Percentiles rank a stretch among this genome's conserved stretches.
phyloP scores from a whole-genome alignment of 352 stramenopile species.

The Phytophthora tubulina region DNA sequence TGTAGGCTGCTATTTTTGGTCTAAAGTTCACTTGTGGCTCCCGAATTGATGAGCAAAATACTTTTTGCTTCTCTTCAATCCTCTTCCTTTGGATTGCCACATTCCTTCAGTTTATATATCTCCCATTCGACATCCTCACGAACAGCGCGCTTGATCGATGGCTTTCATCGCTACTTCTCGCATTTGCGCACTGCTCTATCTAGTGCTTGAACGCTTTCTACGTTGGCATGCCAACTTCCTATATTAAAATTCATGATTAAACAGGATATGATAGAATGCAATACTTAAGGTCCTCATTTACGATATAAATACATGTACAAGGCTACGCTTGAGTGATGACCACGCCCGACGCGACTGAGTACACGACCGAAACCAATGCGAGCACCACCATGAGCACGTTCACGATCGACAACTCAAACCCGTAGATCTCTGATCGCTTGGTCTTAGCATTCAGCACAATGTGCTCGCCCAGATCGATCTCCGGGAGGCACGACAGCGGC shows the following conservation, averaged over 20 bases:
- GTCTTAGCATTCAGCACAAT: slow-evolving; percentile 57
- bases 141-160: too few species aligned
- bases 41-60: too few species aligned
- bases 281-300: slow-evolving; percentile 2
- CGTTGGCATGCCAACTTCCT: too few species aligned
- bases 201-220: too few species aligned
- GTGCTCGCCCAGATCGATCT: slow-evolving; percentile 68
- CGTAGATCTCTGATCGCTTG: slow-evolving; percentile 39
- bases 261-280: background rate
- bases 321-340: slow-evolving; percentile 24
- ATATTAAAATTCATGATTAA: background rate
- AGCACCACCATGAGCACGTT: slow-evolving; percentile 36
- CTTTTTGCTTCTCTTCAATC: background rate
- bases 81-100: too few species aligned
- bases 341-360: slow-evolving; percentile 36
- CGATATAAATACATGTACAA: slow-evolving; percentile 26
- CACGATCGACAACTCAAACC: slow-evolving; percentile 31
- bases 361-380: slow-evolving; percentile 33
- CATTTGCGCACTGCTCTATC: too few species aligned
- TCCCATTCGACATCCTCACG: too few species aligned
- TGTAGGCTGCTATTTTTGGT: too few species aligned
- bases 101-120: too few species aligned
- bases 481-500: slow-evolving; percentile 55
- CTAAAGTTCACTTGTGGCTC: too few species aligned
- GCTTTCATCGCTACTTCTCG: too few species aligned